Conservation (phyloP, 768 basidiomycete species). For the Amanita polypyramis region DNA sequence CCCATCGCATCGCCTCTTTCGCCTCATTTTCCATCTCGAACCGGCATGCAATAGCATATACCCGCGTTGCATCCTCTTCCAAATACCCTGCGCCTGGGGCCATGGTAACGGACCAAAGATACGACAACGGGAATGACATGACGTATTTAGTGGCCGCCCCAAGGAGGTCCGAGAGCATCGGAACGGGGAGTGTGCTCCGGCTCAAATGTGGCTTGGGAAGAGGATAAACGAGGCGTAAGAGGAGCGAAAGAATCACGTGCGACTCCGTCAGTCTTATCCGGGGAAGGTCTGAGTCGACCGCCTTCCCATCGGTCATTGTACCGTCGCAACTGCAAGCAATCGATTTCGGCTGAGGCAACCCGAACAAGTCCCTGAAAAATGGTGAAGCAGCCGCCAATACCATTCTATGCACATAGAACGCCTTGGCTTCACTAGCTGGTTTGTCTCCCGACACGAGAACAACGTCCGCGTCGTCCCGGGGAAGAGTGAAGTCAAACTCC, state of each 20-base stretch:
- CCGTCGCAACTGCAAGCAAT: conserved; percentile 12
- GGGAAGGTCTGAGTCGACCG: conserved; percentile 18
- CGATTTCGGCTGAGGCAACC: conserved; percentile 40
- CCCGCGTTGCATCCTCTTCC: conserved; percentile 38
- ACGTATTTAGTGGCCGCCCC: conserved; percentile 58
- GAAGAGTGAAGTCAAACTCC: conserved; percentile 11
- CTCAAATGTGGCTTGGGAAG: conserved; percentile 40
- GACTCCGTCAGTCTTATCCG: conserved; percentile 48
- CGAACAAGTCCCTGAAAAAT: conserved; percentile 62
- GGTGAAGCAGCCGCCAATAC: conserved; percentile 55
- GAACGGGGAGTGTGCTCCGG: conserved; percentile 33
- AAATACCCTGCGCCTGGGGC: conserved; percentile 33
- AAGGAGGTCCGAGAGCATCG: conserved; percentile 32
- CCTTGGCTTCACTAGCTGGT: conserved; percentile 21
- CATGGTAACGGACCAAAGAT: conserved; percentile 42
- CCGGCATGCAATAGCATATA: conserved; percentile 63
- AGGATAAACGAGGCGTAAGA: conserved; percentile 57
- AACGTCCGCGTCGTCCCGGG: conserved; percentile 35
- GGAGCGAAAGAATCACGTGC: conserved; percentile 28
- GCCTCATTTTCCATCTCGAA: conserved; percentile 58
- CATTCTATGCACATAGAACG: conserved; percentile 52
- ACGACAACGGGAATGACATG: conserved; percentile 31
- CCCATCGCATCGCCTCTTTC: conserved; percentile 45
- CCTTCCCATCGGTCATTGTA: neutral
- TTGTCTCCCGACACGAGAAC: conserved; percentile 30